Evolutionary conservation across 768 basidiomycete genomes (phyloP), one percentile per base, ranked within the genome.

Genomic region (Kwoniella heveanensis): DNA sequence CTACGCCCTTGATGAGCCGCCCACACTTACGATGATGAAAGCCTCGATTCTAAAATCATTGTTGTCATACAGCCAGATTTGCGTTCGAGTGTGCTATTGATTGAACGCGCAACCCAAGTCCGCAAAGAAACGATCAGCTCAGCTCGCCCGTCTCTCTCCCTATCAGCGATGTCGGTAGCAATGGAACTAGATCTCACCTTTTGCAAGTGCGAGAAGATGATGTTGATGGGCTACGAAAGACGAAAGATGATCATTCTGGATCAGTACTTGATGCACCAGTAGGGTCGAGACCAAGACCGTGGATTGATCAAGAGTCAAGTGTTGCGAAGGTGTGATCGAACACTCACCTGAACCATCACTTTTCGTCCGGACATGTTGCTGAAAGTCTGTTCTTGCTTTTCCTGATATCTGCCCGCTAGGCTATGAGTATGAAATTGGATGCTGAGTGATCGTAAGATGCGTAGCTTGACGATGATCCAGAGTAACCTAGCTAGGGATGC

Each of bases 331-430:
- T n/a, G n/a, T n/a, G n/a, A n/a, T n/a, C n/a, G n/a, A n/a, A n/a
- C n/a, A n/a, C 91, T 74, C 81, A 95, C 94, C 82, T 97, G 95
- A 65, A 97, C 95, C 92, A 97, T 92, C 85, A 97, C 94, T 79
- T 92, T 90, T 79, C 92, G 89, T 74, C 86, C 87, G 32, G 90
- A 92, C 93, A 97, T 97, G 80, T 76, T 87, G 82, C 37, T 46
- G 46, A 30, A 50, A 62, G 49, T 37, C 8, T 47, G 19, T 39
- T 52, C 27, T 27, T 57, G n/a, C 10, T 36, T 12, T 30, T 24
- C 36, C 15, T 44, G n/a, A 60, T 52, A 13, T 12, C 19, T 54
- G 62, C 65, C 63, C 62, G 61, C 57, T 54, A 66, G 46, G 69
- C 62, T 55, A 15, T 58, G 27, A 51, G 30, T 44, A 19, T 44